Conservation (phyloP, 306 rosid genomes). For the Abrus precatorius region DNA sequence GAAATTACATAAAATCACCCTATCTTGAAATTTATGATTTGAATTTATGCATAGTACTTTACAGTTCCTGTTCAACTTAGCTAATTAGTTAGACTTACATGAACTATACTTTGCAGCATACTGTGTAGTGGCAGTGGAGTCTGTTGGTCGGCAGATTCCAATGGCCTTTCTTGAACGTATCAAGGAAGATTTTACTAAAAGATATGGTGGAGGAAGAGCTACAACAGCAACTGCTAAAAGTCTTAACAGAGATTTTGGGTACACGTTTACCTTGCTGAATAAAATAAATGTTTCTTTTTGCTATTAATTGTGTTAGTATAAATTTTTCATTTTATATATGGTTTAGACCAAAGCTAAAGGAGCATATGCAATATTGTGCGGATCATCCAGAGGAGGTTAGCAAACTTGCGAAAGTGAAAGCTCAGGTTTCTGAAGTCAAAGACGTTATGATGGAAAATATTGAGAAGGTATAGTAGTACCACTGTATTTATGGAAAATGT, state of each 20-base stretch:
- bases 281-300: not conserved
- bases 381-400: conserved; percentile 79
- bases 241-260: conserved; percentile 80
- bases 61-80: conserved; percentile 10
- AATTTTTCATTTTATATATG: conserved; percentile 10
- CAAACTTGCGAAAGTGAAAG: conserved; percentile 76
- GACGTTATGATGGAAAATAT: conserved; percentile 82
- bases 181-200: conserved; percentile 72
- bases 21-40: conserved; percentile 16
- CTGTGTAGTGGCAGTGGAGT: conserved; percentile 53
- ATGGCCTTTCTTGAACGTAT: conserved; percentile 74
- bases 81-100: conserved; percentile 9
- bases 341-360: conserved; percentile 72
- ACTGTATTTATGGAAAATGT: conserved; percentile 3
- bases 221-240: conserved; percentile 73
- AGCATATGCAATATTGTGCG: conserved; percentile 76
- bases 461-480: conserved; percentile 61
- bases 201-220: conserved; percentile 79
- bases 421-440: conserved; percentile 80
- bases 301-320: conserved; percentile 20
- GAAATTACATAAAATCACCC: not conserved
- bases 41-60: not conserved
- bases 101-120: conserved; percentile 56
- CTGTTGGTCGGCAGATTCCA: conserved; percentile 72
- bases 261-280: not conserved